Base-by-base conservation (phyloP, 352 stramenopile species). In the Plasmopara muralis region DNA sequence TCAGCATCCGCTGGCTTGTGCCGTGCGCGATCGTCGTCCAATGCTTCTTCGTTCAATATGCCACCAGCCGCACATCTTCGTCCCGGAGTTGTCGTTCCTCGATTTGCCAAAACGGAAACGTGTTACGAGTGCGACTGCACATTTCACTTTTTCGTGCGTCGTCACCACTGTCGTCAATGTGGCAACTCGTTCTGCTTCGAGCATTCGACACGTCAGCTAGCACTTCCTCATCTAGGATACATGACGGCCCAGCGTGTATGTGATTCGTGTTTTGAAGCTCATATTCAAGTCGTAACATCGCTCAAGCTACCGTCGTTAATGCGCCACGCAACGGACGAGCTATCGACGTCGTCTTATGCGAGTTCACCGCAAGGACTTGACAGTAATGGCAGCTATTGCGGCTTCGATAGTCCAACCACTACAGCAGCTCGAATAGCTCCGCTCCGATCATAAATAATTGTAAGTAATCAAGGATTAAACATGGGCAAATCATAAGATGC, bases 181-280 rank as follows among this genome's bases (percentile, higher is more conserved):
- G 81, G 81, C 33, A 71, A 88, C 52, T 89, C 81, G 56, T 94
- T 91, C 50, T 94, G 83, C 66, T 89, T 75, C 42, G 81, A 91
- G 51, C 82, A 92, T 68, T 91, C 81, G 56, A 87, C 76, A 18
- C 67, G 80, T 9, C 80, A 82, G 51, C 47, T 91, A 51, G 60
- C 68, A 37, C 72, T 94, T 16, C 66, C 77, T 33, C 70, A 70
- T 9, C 66, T 89, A 28, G 83, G 83, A 30, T 92, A 92, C 60
- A 67, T 64, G 50, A 68, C 87, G 42, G 71, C 74, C 15, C 77
- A 90, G 62, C 81, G 83, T 45, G 83, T 94, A 55, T 94, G 83
- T 48, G 82, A 94, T 65, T 68, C 72, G 39, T 94, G 83, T 68
- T 94, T 92, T 49, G 83, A 91, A 49, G 30, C 46, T 29, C 64